Evolutionary conservation across 2,329 filamentous ascomycete species (phyloP).

Genomic region (Lachnellula cervina): DNA sequence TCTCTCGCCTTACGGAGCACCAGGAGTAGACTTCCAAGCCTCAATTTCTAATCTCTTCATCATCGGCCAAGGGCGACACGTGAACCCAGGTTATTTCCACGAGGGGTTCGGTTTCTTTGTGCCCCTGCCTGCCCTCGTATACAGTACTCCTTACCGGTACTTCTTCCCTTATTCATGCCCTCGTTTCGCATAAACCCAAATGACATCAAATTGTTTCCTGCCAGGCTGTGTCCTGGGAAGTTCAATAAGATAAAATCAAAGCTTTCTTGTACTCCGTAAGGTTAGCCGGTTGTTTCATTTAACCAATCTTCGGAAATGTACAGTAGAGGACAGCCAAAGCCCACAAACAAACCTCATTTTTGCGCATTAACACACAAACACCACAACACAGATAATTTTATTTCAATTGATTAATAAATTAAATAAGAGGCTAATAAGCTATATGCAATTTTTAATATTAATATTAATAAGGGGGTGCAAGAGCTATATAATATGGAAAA

Average conservation of each 20-base stretch:
- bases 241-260: neutral
- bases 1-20: neutral
- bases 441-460: no score
- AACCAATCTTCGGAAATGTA: no score
- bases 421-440: no score
- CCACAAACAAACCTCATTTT: no score
- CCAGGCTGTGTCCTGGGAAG: neutral
- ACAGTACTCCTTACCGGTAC: neutral
- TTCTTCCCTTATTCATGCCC: neutral
- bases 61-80: neutral
- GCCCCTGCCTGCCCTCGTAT: neutral
- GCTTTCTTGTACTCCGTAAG: no score
- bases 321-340: no score
- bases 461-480: no score
- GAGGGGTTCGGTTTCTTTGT: neutral
- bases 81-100: neutral
- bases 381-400: no score
- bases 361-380: no score
- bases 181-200: neutral
- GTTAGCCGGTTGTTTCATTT: no score
- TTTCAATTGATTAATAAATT: no score
- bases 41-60: neutral
- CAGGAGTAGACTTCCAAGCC: neutral
- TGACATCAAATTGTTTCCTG: neutral
- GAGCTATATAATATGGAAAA: no score